A percentile compares a stretch with the other conserved stretches of the same genome.
Evolutionary conservation across 345 rosid genomes (phyloP).

Genomic region (Aegle marmelos): DNA sequence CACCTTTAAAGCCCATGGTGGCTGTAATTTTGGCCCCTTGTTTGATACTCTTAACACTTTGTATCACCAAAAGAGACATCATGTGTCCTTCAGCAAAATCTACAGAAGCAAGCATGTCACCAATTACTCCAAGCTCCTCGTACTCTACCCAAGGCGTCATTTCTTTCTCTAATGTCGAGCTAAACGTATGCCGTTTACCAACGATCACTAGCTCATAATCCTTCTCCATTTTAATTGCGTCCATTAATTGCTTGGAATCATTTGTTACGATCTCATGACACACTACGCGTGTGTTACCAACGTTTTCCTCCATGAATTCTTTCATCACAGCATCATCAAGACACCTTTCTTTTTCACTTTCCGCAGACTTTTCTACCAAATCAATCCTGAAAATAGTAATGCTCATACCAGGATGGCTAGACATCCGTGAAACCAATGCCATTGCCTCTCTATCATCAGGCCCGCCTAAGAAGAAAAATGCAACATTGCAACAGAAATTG

Average conservation of each 20-base stretch:
- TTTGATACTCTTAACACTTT: slow-evolving; percentile 9
- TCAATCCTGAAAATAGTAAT: slow-evolving; percentile 18
- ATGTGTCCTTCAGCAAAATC: slow-evolving; percentile 16
- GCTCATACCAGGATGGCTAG: slow-evolving; percentile 11
- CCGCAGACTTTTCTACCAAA: not conserved
- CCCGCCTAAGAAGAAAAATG: slow-evolving; percentile 31
- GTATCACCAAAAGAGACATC: slow-evolving; percentile 32
- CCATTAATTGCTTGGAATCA: slow-evolving; percentile 10
- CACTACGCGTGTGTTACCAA: not conserved
- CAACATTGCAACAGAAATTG: slow-evolving; percentile 3
- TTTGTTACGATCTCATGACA: not conserved
- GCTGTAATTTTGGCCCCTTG: too few species aligned
- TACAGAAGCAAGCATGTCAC: slow-evolving; percentile 31
- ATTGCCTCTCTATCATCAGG: slow-evolving; percentile 36
- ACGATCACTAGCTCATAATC: slow-evolving; percentile 29
- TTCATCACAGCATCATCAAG: slow-evolving; percentile 16
- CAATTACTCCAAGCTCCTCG: slow-evolving; percentile 37
- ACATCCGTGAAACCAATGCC: slow-evolving; percentile 28
- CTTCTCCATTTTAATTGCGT: slow-evolving; percentile 7
- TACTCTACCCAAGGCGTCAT: slow-evolving; percentile 27
- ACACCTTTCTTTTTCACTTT: not conserved
- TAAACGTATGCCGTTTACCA: slow-evolving; percentile 11
- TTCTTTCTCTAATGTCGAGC: slow-evolving; percentile 11
- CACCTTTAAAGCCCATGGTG: too few species aligned
- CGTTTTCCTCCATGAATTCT: slow-evolving; percentile 7